Conservation (phyloP, 2,329 filamentous ascomycete genomes). For the Colletotrichum brevisporum region DNA sequence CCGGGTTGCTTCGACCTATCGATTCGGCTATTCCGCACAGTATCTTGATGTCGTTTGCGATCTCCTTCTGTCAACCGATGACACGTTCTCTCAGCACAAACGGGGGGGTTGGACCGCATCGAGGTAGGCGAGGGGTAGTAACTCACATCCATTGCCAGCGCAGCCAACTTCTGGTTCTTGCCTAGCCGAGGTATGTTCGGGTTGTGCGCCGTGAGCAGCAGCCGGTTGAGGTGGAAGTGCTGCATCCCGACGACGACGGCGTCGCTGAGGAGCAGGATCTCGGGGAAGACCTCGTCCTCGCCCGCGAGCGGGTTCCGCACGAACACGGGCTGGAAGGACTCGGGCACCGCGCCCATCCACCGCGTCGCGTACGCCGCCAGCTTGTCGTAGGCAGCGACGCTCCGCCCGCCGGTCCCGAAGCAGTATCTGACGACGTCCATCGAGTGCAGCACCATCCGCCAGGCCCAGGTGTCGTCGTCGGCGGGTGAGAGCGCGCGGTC, state of each 20-base stretch:
- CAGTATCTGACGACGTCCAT: conserved; percentile 46
- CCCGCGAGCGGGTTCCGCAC: neutral
- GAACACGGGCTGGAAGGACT: conserved; percentile 46
- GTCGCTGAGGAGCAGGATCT: conserved; percentile 41
- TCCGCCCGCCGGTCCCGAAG: conserved; percentile 43
- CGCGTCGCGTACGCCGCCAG: conserved; percentile 42
- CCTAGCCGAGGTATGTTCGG: conserved; percentile 46
- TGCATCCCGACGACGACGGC: conserved; percentile 47
- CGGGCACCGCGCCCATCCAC: conserved; percentile 45
- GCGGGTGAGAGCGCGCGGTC: conserved; percentile 14
- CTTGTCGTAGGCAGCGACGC: conserved; percentile 40
- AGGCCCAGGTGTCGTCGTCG: conserved; percentile 31
- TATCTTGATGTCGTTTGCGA: conserved; percentile 20
- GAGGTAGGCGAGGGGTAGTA: conserved; percentile 22
- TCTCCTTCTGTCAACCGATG: neutral
- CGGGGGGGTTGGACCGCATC: too few species aligned
- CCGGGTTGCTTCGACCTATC: neutral
- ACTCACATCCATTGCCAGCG: conserved; percentile 41
- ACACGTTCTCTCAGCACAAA: neutral
- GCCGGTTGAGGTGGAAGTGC: conserved; percentile 46
- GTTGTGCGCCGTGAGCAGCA: conserved; percentile 48
- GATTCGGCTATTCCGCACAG: conserved; percentile 23
- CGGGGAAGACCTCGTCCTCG: neutral
- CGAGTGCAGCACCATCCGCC: conserved; percentile 45
- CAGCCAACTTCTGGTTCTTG: neutral